Base-by-base conservation (phyloP, 1,284 basidiomycete species). In the Ceratobasidium sp. region DNA sequence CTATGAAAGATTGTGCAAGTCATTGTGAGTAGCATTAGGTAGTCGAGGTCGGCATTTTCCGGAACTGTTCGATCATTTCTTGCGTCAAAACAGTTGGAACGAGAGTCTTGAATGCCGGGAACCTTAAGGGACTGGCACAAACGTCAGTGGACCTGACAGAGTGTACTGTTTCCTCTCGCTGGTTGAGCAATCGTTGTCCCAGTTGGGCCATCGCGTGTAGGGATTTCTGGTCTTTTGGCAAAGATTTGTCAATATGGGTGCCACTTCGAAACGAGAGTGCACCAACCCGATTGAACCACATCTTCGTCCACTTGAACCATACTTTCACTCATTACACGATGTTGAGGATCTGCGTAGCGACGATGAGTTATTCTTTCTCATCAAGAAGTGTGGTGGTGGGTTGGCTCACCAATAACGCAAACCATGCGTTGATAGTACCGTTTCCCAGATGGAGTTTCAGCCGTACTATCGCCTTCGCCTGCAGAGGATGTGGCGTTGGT, bases 371-470 rank as follows among this genome's bases (percentile, higher is more conserved):
- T 6, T 27, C 6, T 57, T 27, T 27, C 29, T 36, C 9, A 60
- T 41, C 9, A 60, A 6, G 22, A 36, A 36, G 15, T 41, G 5
- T 24, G 56, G 9, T 17, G 56, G 8, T 41, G 11, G 36, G 36
- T 41, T 5, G 36, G 19, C 51, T n/a, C 48, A 72, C 69, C 69
- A 24, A 60, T 60, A 22, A 72, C 36, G 33, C 60, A 54, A 22
- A 72, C 48, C 57, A 60, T 72, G 7, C 69, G 54, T 5, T 56
- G 44, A 22, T 72, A 72, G 24, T 60, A 11, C 15, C 2, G 44
- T 59, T n/a, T 36, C 7, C 22, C 69, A 15, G 50, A 8, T 44
- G 47, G 44, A 27, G 8, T 33, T 41, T 41, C 36, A 14, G 41
- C 17, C 0, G 50, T 36, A 19, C 51, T 33, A n/a, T 17, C 5